These are phyloP conservation scores for Geotrichum phurueaensis DNA, from an alignment of 1,139 yeast species.

Conservation along the genomic window DNA sequence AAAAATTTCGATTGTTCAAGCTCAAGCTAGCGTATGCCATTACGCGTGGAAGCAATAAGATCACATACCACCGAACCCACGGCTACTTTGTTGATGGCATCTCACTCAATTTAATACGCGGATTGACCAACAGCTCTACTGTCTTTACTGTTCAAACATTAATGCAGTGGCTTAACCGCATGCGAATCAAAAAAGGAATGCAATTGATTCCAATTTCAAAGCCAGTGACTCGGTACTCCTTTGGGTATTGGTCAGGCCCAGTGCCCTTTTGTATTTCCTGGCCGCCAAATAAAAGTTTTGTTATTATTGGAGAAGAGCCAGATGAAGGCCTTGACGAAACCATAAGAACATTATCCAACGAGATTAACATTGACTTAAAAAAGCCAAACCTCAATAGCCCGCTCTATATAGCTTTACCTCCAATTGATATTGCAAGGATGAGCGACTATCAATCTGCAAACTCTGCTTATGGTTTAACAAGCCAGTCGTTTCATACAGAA, in stretches of 20 bases:
- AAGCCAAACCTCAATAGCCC: neutral
- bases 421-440: neutral
- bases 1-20: neutral
- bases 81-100: neutral
- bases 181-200: neutral
- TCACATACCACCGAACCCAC: neutral
- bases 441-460: neutral
- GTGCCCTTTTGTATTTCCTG: neutral
- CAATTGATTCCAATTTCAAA: neutral
- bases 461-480: no score
- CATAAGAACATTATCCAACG: neutral
- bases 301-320: neutral
- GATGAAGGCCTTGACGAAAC: neutral
- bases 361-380: neutral
- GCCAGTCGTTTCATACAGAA: no score
- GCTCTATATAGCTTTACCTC: neutral
- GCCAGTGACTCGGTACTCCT: neutral
- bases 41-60: neutral
- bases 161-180: neutral
- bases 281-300: neutral
- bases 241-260: neutral
- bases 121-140: neutral
- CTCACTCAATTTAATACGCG: neutral
- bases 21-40: neutral
- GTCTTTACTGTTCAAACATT: neutral